Base-by-base conservation (phyloP, 106 monocot genomes). In the Amphibolis antarctica region DNA sequence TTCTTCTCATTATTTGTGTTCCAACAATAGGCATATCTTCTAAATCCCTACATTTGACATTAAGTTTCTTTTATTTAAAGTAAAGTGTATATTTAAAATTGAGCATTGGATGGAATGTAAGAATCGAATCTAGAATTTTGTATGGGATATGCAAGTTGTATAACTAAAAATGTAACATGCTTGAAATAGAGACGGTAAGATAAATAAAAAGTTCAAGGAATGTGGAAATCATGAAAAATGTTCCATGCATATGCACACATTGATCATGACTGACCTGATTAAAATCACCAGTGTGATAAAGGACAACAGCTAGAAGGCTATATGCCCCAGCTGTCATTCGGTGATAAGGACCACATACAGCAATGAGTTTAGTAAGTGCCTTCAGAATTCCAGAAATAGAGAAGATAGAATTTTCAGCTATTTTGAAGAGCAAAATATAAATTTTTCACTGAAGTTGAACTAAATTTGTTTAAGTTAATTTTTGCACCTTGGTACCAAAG, bases 281-380 rank as follows among this genome's bases (percentile, higher is more conserved):
- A 64, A 93, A 93, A 63, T 93, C 92, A 12, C 92, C 92, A 51
- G 92, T 93, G 69, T 93, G 92, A 53, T 94, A 94, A 50, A 94
- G 89, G 3, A 94, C 93, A 29, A 94, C 93, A 56, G 93, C 93
- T 74, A 94, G 71, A 79, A 94, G 81, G 67, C 93, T 89, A 67
- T 94, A 89, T 58, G 93, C 93, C 50, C 93, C 93, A 24, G 93
- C 93, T 44, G 93, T 89, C 93, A 94, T 94, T 73, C 93, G 70
- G 73, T 94, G 88, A 63, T 94, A 94, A 65, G 93, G 89, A 50
- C 93, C 93, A 71, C 93, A 94, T 22, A 94, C 93, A 25, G 93
- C 89, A 47, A 94, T 83, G 64, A 94, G 89, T 67, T 89, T 94
- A 63, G 93, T 31, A 42, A 94, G 86, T 50, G 93, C 93, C 93